phyloP scores from a whole-genome alignment of 2,329 filamentous ascomycete species.

The Didymella lethalis region DNA sequence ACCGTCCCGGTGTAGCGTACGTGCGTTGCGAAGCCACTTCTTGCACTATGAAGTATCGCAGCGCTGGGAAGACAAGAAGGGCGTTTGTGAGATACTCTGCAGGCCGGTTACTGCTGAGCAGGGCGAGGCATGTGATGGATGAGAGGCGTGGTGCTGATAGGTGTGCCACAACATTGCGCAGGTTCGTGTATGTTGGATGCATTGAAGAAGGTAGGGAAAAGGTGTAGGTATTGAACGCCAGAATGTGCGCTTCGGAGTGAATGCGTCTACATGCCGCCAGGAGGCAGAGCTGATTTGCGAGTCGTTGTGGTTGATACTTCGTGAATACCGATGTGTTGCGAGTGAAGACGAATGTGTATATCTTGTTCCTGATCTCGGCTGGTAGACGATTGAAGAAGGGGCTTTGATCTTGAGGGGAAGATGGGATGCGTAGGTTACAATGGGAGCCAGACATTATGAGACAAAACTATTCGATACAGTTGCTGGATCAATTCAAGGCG shows the following conservation, averaged over 20 bases:
- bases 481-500: not conserved
- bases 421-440: not conserved
- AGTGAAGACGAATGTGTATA: constrained; percentile 19
- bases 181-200: not conserved
- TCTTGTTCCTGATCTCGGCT: constrained; percentile 20
- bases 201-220: constrained; percentile 3
- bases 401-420: constrained; percentile 5
- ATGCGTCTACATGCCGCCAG: constrained; percentile 20
- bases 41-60: constrained; percentile 4
- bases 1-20: not conserved
- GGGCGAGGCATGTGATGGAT: constrained; percentile 9
- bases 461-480: not conserved
- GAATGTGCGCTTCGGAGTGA: constrained; percentile 15
- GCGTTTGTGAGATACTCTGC: constrained; percentile 10
- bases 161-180: not conserved
- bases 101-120: not conserved
- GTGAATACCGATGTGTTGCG: not conserved
- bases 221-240: constrained; percentile 17
- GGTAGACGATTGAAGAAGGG: constrained; percentile 14
- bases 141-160: not conserved
- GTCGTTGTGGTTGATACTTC: not conserved
- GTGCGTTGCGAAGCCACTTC: too few relatives aligned
- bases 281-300: constrained; percentile 19
- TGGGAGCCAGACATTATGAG: not conserved
- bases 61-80: constrained; percentile 10